Conservation (phyloP, 176 grass and related monocot genomes). For the Themeda triandra region DNA sequence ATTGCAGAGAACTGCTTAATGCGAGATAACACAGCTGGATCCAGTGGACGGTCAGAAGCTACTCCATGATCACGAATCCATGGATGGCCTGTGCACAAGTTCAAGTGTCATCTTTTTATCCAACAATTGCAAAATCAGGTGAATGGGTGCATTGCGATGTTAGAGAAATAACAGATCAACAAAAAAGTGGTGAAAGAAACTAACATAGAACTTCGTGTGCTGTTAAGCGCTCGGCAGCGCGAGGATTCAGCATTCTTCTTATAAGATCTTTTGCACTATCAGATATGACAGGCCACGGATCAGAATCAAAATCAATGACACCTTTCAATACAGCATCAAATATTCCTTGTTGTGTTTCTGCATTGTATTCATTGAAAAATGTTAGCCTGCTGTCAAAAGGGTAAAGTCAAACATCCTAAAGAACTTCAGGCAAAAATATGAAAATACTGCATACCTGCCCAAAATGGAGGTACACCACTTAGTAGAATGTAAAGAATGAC, state of each 20-base stretch:
- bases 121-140: conserved; percentile 20
- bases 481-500: conserved; percentile 91
- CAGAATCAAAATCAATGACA: conserved; percentile 89
- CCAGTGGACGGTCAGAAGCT: conserved; percentile 88
- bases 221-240: conserved; percentile 54
- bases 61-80: conserved; percentile 97
- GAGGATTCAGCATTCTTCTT: conserved; percentile 80
- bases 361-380: conserved; percentile 30
- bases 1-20: conserved; percentile 98
- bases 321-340: conserved; percentile 98
- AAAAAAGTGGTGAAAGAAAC: conserved; percentile 33
- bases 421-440: not conserved
- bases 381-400: conserved; percentile 12
- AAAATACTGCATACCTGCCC: conserved; percentile 41
- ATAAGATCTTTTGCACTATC: conserved; percentile 96
- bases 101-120: conserved; percentile 23
- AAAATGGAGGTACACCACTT: conserved; percentile 90
- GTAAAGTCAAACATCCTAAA: not conserved
- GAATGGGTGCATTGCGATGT: not conserved
- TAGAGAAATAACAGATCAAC: not conserved
- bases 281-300: conserved; percentile 97
- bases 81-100: conserved; percentile 72
- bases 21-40: conserved; percentile 93
- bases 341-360: conserved; percentile 99
- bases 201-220: conserved; percentile 96